Base-by-base conservation (phyloP, 2,329 filamentous ascomycete species). In the Aspergillus oerlinghausenensis region DNA sequence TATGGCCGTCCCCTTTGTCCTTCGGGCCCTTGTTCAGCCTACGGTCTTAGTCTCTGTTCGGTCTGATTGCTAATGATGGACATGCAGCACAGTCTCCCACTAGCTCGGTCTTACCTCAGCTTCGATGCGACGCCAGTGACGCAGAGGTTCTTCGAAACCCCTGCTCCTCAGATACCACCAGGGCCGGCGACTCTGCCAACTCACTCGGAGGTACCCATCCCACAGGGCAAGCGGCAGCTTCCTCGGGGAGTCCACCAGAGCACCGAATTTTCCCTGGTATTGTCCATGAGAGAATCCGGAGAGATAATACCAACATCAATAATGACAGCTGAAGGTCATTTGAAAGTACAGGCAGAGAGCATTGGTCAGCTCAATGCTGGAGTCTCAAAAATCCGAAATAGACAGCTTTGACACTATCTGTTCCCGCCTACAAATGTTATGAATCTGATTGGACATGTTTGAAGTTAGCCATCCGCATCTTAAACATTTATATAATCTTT, bases 191-290 rank as follows among this genome's bases (percentile, higher is more conserved):
- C 19, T 54, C 49, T 42, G 48, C 9, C 32, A 43, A 51, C 29
- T 26, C 47, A 17, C 11, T 40, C 21, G 38, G 49, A 43, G 42
- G 51, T 35, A 58, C 26, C 48, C 40, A 47, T n/a, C 43, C 55
- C 47, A 40, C 52, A 21, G 59, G 56, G n/a, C 29, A 49, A 48
- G 48, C 49, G 28, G 40, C 55, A n/a, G 32, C 59, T 25, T 56
- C 56, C 7, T 21, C 65, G 23, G 64, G 60, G 17, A 55, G 52
- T 14, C 52, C 69, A 9, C 66, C 66, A 19, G 74, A 75, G 50
- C 73, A 74, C 49, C 72, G 70, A 49, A 76, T 75, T 19, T 77
- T 77, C 57, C 75, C 75, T 1, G 75, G 75, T 17, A 69, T 77
- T 45, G 69, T 77, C 48, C 75, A 77, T 60, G 73, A 73, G 52